Evolutionary conservation across 176 grass and related monocot species (phyloP), one percentile per base, ranked within the genome.

Genomic region (Otatea glauca): DNA sequence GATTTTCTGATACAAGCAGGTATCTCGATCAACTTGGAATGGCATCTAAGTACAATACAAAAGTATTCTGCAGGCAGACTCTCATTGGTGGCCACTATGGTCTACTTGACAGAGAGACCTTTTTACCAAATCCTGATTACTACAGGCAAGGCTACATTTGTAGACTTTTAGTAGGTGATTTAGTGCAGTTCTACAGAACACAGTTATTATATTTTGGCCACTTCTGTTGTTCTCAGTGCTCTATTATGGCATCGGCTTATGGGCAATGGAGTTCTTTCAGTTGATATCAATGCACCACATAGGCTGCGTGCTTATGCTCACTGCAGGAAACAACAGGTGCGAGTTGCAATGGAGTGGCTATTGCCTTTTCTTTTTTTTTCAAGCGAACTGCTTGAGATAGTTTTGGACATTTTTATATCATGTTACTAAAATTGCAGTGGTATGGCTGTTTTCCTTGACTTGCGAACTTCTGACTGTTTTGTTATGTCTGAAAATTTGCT

Each of bases 1-100:
- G 17, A 16, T 7, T 60, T 64, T 77, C 59, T 20, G 5, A 62
- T 81, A 48, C 41, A 61, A 72, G 65, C 75, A 94, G 92, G 92
- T 94, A 94, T 17, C 79, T 94, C 5, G 92, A 94, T 84, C 90
- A 94, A 69, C 90, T 94, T 72, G 92, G 90, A 29, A 94, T 94
- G 92, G 89, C 92, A 43, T 91, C 92, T 0, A 90, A 84, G 60
- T 92, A 92, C 75, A 90, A 92, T 51, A 95, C 88, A 6, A 95
- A 92, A 79, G 76, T 86, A n/a, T 95, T 90, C 61, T 95, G 93
- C 73, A 88, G 90, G 64, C 90, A 94, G 73, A 92, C 92, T 85
- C 90, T 94, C 29, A 94, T 92, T 0, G 92, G 92, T 75, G 92
- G 90, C 55, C 77, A 94, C 79, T 94, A 94, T 47, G 88, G 92